Percentiles rank a stretch among this genome's conserved stretches.
phyloP scores from a whole-genome alignment of 2,329 filamentous ascomycete genomes.

The Pseudofabraea citricarpa region DNA sequence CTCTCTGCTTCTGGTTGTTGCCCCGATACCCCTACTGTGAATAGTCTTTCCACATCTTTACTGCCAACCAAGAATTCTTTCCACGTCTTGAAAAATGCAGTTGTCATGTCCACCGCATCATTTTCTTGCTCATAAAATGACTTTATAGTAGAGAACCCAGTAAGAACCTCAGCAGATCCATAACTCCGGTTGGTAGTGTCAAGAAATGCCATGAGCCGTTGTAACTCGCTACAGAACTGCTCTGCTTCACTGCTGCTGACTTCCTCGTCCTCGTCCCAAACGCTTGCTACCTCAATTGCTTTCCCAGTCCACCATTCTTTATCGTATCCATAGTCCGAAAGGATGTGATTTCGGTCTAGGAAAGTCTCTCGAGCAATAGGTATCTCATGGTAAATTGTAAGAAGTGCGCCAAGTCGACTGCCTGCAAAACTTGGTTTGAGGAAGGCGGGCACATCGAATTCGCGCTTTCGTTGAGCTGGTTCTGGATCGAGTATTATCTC shows the following conservation, averaged over 20 bases:
- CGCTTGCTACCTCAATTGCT: constrained; percentile 32
- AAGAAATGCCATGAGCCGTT: constrained; percentile 59
- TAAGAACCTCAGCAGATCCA: constrained; percentile 47
- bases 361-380: constrained; percentile 53
- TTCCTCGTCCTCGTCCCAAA: constrained; percentile 9
- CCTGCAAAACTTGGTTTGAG: constrained; percentile 36
- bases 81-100: constrained; percentile 22
- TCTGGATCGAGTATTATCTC: constrained; percentile 29
- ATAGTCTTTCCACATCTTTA: constrained; percentile 16
- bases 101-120: constrained; percentile 34
- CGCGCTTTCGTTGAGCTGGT: constrained; percentile 38
- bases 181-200: constrained; percentile 56
- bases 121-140: constrained; percentile 15
- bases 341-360: constrained; percentile 36
- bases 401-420: constrained; percentile 42
- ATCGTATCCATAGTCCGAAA: constrained; percentile 48
- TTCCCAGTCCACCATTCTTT: constrained; percentile 59
- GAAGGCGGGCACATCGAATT: constrained; percentile 44
- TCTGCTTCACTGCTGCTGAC: constrained; percentile 22
- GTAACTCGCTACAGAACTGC: constrained; percentile 48
- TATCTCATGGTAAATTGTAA: constrained; percentile 57
- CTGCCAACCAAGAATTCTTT: constrained; percentile 6
- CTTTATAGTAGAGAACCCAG: constrained; percentile 22
- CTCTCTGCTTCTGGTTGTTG: constrained; percentile 11
- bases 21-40: constrained; percentile 19